Evolutionary conservation across 2,329 filamentous ascomycete genomes (phyloP).

Genomic region (Colletotrichum sp.): DNA sequence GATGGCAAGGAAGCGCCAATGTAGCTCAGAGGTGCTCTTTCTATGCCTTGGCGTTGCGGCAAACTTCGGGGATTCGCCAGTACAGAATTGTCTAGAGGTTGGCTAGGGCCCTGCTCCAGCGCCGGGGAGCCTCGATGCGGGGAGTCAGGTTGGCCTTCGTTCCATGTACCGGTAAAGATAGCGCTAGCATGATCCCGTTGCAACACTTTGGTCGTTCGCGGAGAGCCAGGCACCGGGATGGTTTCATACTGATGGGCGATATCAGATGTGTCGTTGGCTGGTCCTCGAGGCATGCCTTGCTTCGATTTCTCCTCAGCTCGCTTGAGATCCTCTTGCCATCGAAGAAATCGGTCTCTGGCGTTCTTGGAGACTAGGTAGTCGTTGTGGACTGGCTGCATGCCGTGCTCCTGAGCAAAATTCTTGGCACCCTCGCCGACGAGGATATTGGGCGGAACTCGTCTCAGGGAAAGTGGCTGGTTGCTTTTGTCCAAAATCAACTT

Average conservation of each 20-base stretch:
- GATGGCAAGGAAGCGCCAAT: slow-evolving; percentile 22
- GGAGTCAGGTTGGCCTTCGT: slow-evolving; percentile 67
- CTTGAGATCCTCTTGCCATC: slow-evolving; percentile 79
- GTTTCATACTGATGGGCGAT: slow-evolving; percentile 35
- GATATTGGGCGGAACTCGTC: slow-evolving; percentile 90
- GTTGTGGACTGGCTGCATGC: slow-evolving; percentile 75
- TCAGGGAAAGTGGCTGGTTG: slow-evolving; percentile 77
- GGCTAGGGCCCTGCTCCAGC: not conserved
- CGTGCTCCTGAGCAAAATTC: slow-evolving; percentile 82
- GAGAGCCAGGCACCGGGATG: slow-evolving; percentile 15
- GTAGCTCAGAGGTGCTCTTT: slow-evolving; percentile 32
- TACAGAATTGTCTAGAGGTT: not conserved
- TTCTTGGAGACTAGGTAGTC: slow-evolving; percentile 81
- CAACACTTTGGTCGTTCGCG: not conserved
- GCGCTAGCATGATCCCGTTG: slow-evolving; percentile 58
- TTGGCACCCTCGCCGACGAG: slow-evolving; percentile 86
- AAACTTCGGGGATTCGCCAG: not conserved
- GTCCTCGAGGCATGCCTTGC: slow-evolving; percentile 23
- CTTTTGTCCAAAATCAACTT: slow-evolving; percentile 82
- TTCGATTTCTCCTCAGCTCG: slow-evolving; percentile 57
- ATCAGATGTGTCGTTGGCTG: slow-evolving; percentile 26
- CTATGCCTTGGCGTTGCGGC: slow-evolving; percentile 15
- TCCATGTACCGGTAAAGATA: slow-evolving; percentile 63
- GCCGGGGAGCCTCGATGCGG: slow-evolving; percentile 38
- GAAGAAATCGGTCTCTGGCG: slow-evolving; percentile 77